Base-by-base conservation (phyloP, 2,329 filamentous ascomycete genomes). In the Arachnopeziza araneosa region DNA sequence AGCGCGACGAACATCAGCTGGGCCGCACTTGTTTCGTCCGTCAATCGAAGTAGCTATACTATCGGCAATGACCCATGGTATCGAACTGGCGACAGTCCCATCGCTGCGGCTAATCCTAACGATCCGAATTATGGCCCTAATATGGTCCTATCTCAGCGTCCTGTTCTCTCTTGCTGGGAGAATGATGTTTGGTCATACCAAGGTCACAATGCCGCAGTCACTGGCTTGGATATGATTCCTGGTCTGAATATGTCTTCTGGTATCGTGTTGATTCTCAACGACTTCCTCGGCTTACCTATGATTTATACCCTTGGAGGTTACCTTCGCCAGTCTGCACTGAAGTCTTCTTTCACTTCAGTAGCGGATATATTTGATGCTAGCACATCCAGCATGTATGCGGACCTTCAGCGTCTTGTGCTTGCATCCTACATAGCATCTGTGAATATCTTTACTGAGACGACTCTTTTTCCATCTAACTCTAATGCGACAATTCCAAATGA, bases 1-100 rank as follows among this genome's bases (percentile, higher is more conserved):
- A 44, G 4, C 36, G 36, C 6, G 17, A 44, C 36, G 6, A 59
- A 61, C 36, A n/a, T 54, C 9, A 71, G 67, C 19, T 72, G 67
- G 61, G 69, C 63, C 12, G 66, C 65, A 3, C 56, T 68, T 19
- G 58, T 71, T 7, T 72, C 70, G 5, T 70, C 70, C 1, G 62
- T 70, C 30, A 61, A 66, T 58, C 63, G 68, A 55, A 52, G 57
- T 44, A 72, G 70, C 59, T 72, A 64, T 62, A 67, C 63, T 10
- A 9, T 60, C 5, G 64, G 68, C 30, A 66, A 56, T 48, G 67
- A 70, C 55, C 64, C 67, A 23, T 61, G 65, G 60, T 70, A 72
- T 60, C 64, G 63, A 50, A 68, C 64, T 44, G 48, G 36, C 36
- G 6, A 5, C 6, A 44, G 17, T 12, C 36, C 36, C 10, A 14